Evolutionary conservation across 495 filamentous ascomycete genomes (phyloP), one percentile per base, ranked within the genome.

Genomic region (Aspergillus diversus): DNA sequence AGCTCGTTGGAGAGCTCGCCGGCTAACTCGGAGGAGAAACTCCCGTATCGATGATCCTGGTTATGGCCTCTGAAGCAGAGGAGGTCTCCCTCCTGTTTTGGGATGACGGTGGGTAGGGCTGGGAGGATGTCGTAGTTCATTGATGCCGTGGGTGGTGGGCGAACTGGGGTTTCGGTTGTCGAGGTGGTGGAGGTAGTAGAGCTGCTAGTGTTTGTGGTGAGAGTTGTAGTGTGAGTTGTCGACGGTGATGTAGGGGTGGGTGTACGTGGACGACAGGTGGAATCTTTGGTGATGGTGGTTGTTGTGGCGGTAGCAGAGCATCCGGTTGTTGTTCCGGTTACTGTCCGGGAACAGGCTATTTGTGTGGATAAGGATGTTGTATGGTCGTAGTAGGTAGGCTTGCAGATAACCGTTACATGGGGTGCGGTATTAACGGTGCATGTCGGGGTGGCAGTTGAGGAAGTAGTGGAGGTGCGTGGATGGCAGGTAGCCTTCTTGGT

Each of bases 51-150:
- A 35, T 31, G 5, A 13, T 56, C 34, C 11, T 21, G 7, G 35
- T 39, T 56, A n/a, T 37, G 34, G 34, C 42, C 54, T 17, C 34
- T n/a, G 54, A 56, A 56, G 54, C 54, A 56, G 54, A 43, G 54
- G 15, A 32, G 12, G 31, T 34, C 33, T 33, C 52, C 37, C 5
- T 42, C 16, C 5, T 27, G 5, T 12, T 31, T 9, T 56, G 33
- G 9, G 17, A 12, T 12, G 54, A 16, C 7, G 15, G 33, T 56
- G 11, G 54, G 54, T 33, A 56, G 27, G 13, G 54, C 15, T 7
- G 54, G 54, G 35, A 56, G 54, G 54, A 56, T 56, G 32, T 16
- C 54, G 32, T 56, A 34, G 12, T 43, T 56, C 11, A 43, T 35
- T 35, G 54, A 17, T 42, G 32, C 16, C 1, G 54, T 42, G 9